These are phyloP conservation scores for Alternaria postmessia DNA, from an alignment of 2,329 filamentous ascomycete genomes.

Conservation along the genomic window DNA sequence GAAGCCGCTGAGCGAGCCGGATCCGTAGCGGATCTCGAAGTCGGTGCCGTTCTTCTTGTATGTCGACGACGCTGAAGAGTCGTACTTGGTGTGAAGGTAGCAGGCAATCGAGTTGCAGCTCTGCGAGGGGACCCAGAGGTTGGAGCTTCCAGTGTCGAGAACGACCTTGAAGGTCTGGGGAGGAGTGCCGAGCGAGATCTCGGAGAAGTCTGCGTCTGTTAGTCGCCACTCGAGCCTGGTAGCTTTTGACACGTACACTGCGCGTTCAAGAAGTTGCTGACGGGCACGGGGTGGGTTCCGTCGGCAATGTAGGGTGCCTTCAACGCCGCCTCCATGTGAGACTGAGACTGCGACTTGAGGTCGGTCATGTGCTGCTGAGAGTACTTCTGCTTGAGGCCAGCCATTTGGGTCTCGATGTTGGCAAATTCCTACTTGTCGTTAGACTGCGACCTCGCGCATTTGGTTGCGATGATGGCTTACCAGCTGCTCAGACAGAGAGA, in stretches of 20 bases:
- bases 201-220: conserved; percentile 79
- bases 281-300: conserved; percentile 79
- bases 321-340: conserved; percentile 79
- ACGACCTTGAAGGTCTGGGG: conserved; percentile 98
- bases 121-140: conserved; percentile 95
- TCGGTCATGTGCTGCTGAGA: conserved; percentile 71
- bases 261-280: conserved; percentile 98
- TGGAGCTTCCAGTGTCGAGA: conserved; percentile 97
- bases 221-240: conserved; percentile 17
- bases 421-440: conserved; percentile 67
- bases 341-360: conserved; percentile 70
- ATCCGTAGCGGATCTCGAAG: conserved; percentile 96
- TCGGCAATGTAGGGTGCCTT: conserved; percentile 73
- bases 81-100: conserved; percentile 97
- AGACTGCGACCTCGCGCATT: conserved; percentile 10
- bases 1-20: conserved; percentile 90
- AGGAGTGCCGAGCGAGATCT: conserved; percentile 90
- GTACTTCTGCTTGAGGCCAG: conserved; percentile 92
- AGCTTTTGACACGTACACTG: conserved; percentile 76
- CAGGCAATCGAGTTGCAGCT: conserved; percentile 95
- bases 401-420: conserved; percentile 82
- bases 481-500: conserved; percentile 89
- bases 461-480: conserved; percentile 62
- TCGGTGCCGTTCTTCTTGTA: conserved; percentile 93
- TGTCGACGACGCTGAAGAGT: conserved; percentile 85